Conservation (phyloP, 768 basidiomycete species). For the Naganishia randhawae region DNA sequence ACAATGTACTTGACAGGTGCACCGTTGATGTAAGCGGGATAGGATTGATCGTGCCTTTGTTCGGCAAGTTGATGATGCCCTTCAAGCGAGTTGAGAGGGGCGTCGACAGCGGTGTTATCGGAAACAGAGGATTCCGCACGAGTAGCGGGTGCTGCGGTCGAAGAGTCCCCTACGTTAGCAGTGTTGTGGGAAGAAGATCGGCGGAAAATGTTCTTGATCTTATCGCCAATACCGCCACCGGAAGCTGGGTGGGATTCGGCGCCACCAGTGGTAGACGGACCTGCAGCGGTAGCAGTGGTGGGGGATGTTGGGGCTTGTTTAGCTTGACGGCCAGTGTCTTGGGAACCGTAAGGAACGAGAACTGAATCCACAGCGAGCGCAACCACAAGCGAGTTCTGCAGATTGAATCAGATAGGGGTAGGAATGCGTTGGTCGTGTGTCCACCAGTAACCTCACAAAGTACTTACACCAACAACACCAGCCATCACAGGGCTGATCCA, state of each 20-base stretch:
- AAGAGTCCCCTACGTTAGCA: background rate
- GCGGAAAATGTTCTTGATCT: slow-evolving; percentile 23
- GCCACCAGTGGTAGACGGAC: background rate
- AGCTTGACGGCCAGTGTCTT: background rate
- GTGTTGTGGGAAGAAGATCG: slow-evolving; percentile 2
- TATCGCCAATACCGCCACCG: slow-evolving; percentile 15
- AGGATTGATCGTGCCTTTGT: background rate
- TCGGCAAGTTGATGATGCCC: slow-evolving; percentile 15
- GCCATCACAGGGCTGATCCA: slow-evolving; percentile 20
- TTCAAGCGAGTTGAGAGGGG: slow-evolving; percentile 5
- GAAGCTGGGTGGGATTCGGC: background rate
- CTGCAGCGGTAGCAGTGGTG: background rate
- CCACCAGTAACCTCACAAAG: background rate
- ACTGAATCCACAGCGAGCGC: slow-evolving; percentile 7
- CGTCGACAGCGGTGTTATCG: slow-evolving; percentile 10
- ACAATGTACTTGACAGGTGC: slow-evolving; percentile 29
- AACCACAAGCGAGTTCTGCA: slow-evolving; percentile 19
- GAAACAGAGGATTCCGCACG: slow-evolving; percentile 6
- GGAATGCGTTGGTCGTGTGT: background rate
- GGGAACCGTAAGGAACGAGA: background rate
- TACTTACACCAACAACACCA: slow-evolving; percentile 20
- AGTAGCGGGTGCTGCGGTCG: background rate
- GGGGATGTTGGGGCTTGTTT: background rate
- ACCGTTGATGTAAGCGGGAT: slow-evolving; percentile 19
- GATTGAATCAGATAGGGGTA: background rate